Conservation (phyloP, 768 basidiomycete genomes). For the Exsudoporus frostii region DNA sequence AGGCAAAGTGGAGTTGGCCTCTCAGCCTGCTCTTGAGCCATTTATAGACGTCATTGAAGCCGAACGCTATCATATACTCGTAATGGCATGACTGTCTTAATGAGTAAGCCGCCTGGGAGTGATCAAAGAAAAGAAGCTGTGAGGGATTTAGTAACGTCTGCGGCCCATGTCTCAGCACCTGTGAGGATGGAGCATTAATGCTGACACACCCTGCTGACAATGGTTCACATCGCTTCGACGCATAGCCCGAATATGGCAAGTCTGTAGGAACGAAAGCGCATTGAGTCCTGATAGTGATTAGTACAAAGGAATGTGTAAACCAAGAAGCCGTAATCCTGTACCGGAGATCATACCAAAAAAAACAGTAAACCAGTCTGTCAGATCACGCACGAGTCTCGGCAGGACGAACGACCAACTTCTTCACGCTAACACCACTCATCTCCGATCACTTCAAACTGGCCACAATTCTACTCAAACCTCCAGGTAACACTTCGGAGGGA, state of each 20-base stretch:
- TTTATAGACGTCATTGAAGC: not conserved
- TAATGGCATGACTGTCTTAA: not conserved
- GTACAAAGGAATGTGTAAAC: too few relatives aligned
- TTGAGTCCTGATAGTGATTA: too few relatives aligned
- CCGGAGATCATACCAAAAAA: not conserved
- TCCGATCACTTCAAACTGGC: slow-evolving; percentile 30
- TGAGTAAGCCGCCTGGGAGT: not conserved
- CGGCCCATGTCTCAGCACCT: not conserved
- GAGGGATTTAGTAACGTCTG: too few relatives aligned
- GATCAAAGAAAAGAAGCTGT: not conserved
- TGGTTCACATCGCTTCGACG: too few relatives aligned
- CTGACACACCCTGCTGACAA: not conserved
- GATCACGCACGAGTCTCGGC: slow-evolving; percentile 7
- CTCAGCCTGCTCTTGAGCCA: too few relatives aligned
- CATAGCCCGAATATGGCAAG: not conserved
- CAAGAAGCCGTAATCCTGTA: not conserved
- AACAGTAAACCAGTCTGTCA: not conserved
- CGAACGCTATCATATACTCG: not conserved
- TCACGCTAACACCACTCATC: slow-evolving; percentile 32
- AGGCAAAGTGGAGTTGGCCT: too few relatives aligned
- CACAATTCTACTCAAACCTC: too few relatives aligned
- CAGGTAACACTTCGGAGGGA: slow-evolving; percentile 36
- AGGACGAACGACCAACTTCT: slow-evolving; percentile 36
- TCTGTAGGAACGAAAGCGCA: not conserved
- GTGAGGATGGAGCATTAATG: too few relatives aligned